These are phyloP conservation scores for Dactylonectria estremocensis DNA, from an alignment of 2,329 filamentous ascomycete species.

Conservation along the genomic window DNA sequence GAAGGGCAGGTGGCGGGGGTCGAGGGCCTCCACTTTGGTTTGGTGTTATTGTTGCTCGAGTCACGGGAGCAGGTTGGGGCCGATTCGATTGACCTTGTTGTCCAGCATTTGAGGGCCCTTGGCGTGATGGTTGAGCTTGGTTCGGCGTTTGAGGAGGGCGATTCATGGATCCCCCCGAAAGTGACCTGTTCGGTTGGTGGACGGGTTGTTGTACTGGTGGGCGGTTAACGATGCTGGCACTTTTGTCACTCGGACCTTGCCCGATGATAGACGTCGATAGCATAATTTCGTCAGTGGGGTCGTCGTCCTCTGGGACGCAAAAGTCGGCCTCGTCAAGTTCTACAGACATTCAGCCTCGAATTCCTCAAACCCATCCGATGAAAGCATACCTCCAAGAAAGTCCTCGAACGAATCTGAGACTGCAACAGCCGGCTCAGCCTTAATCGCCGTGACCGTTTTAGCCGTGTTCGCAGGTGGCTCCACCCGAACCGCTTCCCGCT, in stretches of 20 bases:
- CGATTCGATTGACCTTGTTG: conserved; percentile 44
- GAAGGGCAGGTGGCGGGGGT: conserved; percentile 49
- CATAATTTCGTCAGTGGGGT: conserved; percentile 80
- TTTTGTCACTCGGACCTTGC: conserved; percentile 40
- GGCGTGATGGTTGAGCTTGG: conserved; percentile 47
- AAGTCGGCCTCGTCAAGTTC: conserved; percentile 86
- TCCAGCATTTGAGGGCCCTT: conserved; percentile 37
- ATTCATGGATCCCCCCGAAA: conserved; percentile 35
- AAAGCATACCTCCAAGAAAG: conserved; percentile 64
- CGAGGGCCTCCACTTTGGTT: conserved; percentile 47
- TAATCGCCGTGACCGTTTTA: conserved; percentile 37
- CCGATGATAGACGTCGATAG: conserved; percentile 58
- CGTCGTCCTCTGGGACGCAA: conserved; percentile 76
- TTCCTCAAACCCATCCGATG: conserved; percentile 55
- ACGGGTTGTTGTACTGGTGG: conserved; percentile 42
- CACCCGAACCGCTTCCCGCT: conserved; percentile 64
- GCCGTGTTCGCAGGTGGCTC: conserved; percentile 37
- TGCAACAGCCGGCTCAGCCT: conserved; percentile 47
- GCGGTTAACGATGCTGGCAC: conserved; percentile 35
- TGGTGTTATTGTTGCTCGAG: conserved; percentile 37
- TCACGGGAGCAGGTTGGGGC: conserved; percentile 33
- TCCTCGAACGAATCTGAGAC: conserved; percentile 66
- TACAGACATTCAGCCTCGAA: conserved; percentile 59
- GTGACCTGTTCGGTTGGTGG: conserved; percentile 36
- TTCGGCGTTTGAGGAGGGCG: conserved; percentile 55